A percentile compares a stretch with the other conserved stretches of the same genome.
These are phyloP conservation scores for Isabelozyma gotoi DNA, from an alignment of 805 yeast genomes.

Conservation along the genomic window DNA sequence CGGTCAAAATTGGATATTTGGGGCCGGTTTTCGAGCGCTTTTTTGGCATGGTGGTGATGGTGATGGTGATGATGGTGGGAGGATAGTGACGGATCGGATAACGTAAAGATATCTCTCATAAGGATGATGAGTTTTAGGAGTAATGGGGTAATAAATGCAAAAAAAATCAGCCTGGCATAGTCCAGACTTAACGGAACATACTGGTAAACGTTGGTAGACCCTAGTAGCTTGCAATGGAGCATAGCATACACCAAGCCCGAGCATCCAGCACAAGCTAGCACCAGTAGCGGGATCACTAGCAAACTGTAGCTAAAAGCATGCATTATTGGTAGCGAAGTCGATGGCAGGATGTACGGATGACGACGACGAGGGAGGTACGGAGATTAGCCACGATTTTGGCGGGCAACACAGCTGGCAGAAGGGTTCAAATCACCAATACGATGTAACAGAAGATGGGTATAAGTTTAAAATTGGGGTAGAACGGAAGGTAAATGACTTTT, in stretches of 20 bases:
- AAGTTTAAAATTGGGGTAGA: no score
- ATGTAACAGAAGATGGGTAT: neutral
- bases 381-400: no score
- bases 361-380: no score
- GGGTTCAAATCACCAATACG: neutral
- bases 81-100: neutral
- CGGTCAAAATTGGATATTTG: neutral
- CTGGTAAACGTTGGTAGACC: neutral
- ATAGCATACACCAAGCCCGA: neutral
- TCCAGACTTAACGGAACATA: neutral
- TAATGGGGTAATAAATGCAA: conserved; percentile 1
- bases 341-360: no score
- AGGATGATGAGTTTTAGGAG: neutral
- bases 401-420: no score
- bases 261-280: neutral
- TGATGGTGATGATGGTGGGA: neutral
- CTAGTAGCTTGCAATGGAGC: neutral
- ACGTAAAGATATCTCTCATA: neutral
- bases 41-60: neutral
- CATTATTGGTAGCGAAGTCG: no score
- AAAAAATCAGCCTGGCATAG: neutral
- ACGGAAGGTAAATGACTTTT: no score
- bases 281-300: neutral
- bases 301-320: neutral
- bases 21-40: neutral